Evolutionary conservation across 257 asterid species (phyloP).

Genomic region (Capsicum rhomboideum): DNA sequence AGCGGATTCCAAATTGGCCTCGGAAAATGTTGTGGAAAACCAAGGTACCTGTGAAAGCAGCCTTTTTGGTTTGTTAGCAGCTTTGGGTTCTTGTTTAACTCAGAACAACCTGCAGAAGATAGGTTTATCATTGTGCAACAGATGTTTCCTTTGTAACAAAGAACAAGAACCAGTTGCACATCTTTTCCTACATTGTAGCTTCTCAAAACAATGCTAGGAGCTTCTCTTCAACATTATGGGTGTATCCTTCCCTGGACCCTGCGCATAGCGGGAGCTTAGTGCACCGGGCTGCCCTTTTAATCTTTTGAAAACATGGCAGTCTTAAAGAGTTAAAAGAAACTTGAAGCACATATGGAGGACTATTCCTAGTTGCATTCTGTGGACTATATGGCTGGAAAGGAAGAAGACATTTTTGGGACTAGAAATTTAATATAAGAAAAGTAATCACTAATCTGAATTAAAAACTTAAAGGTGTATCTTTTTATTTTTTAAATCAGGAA

Average conservation of each 20-base stretch:
- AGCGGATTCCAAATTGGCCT: background rate
- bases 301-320: background rate
- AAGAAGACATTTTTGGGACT: background rate
- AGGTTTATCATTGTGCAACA: background rate
- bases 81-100: background rate
- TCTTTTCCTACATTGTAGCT: background rate
- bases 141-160: background rate
- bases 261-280: too few species aligned
- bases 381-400: background rate
- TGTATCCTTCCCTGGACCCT: too few species aligned
- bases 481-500: background rate
- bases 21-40: background rate
- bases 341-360: background rate
- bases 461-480: background rate
- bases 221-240: too few species aligned
- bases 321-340: background rate
- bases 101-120: background rate
- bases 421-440: background rate
- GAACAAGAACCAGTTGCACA: background rate
- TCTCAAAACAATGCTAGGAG: too few species aligned
- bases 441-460: background rate
- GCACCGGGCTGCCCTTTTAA: too few species aligned
- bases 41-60: background rate
- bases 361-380: background rate
- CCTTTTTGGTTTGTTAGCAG: background rate